These are phyloP conservation scores for Ephemerocybe angulata DNA, from an alignment of 768 basidiomycete species.

Conservation along the genomic window DNA sequence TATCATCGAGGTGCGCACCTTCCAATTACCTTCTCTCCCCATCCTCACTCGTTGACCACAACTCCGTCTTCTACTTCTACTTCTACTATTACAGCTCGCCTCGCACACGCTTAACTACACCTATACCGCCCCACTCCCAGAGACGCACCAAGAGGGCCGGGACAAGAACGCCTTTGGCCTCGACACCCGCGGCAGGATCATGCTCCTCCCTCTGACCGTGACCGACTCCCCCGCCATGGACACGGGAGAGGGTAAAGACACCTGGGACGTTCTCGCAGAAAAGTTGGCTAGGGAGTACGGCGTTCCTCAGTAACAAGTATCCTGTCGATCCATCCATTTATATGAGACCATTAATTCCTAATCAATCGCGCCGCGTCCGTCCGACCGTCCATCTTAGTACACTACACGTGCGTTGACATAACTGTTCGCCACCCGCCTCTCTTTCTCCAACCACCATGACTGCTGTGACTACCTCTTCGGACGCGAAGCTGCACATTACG, in stretches of 20 bases:
- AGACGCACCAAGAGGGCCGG: slow-evolving; percentile 38
- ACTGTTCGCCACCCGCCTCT: no score
- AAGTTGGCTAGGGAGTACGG: slow-evolving; percentile 5
- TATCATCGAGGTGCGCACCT: slow-evolving; percentile 54
- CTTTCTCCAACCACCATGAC: no score
- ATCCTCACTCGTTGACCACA: neutral
- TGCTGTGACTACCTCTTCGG: no score
- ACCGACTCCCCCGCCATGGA: slow-evolving; percentile 1
- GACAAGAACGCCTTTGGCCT: slow-evolving; percentile 69
- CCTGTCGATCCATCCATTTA: neutral
- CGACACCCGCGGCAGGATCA: slow-evolving; percentile 65
- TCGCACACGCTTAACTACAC: slow-evolving; percentile 46
- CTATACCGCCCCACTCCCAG: slow-evolving; percentile 49
- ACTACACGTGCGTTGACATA: no score
- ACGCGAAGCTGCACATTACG: no score
- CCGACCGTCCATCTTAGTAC: neutral
- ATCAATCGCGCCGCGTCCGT: neutral
- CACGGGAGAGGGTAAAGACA: slow-evolving; percentile 4
- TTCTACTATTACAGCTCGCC: slow-evolving; percentile 39
- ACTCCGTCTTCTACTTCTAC: neutral
- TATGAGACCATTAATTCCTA: neutral
- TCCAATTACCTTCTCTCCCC: neutral
- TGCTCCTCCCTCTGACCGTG: slow-evolving; percentile 45
- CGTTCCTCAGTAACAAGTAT: neutral
- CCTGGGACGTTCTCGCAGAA: slow-evolving; percentile 7